A percentile compares a stretch with the other conserved stretches of the same genome.
phyloP scores from a whole-genome alignment of 2,329 filamentous ascomycete species.

The Didymella pinodella region DNA sequence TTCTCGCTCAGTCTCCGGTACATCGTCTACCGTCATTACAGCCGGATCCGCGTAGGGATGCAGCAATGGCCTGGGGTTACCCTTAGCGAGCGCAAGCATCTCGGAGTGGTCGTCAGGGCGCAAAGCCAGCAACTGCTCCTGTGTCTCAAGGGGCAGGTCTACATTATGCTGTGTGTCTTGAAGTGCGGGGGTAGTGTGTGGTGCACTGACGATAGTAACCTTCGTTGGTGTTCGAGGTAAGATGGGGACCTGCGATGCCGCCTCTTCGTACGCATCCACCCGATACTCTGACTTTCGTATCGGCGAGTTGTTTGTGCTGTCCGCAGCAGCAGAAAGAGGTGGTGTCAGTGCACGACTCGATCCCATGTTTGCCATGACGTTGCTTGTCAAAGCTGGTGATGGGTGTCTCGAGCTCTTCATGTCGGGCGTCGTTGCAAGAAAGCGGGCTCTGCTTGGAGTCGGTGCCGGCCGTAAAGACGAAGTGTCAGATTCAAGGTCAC shows the following conservation, averaged over 20 bases:
- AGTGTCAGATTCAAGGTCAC: slow-evolving; percentile 40
- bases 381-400: slow-evolving; percentile 15
- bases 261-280: not conserved
- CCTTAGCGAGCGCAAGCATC: slow-evolving; percentile 3
- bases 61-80: not conserved
- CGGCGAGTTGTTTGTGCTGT: slow-evolving; percentile 2
- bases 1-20: slow-evolving; percentile 6
- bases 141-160: not conserved
- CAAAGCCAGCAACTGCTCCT: no score
- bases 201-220: not conserved
- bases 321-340: slow-evolving; percentile 9
- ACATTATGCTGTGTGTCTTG: not conserved
- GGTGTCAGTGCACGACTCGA: slow-evolving; percentile 10
- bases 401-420: slow-evolving; percentile 23
- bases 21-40: not conserved
- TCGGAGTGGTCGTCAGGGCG: not conserved
- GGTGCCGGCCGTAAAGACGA: slow-evolving; percentile 37
- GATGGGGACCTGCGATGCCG: not conserved
- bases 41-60: not conserved
- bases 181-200: not conserved
- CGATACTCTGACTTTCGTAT: not conserved
- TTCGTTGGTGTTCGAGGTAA: not conserved
- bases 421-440: slow-evolving; percentile 29
- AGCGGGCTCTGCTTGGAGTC: slow-evolving; percentile 35
- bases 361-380: slow-evolving; percentile 9